A percentile compares a stretch with the other conserved stretches of the same genome.
These are phyloP conservation scores for Syzygium oleosum DNA, from an alignment of 345 rosid species.

Conservation along the genomic window DNA sequence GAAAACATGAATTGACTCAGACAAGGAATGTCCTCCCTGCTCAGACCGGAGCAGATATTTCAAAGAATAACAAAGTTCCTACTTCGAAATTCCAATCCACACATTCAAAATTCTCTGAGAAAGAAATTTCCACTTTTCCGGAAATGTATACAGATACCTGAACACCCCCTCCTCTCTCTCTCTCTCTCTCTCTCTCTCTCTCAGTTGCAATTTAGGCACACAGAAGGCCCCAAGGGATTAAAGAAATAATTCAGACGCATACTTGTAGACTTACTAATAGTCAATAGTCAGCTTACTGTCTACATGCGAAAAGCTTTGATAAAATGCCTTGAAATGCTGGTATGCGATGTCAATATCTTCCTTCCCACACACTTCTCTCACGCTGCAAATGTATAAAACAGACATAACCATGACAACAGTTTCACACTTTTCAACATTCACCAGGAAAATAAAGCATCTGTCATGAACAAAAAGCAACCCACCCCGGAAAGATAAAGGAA, in stretches of 20 bases:
- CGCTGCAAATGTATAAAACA: constrained; percentile 6
- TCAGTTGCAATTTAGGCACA: not conserved
- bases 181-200: not conserved
- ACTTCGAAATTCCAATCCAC: not conserved
- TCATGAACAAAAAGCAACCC: not conserved
- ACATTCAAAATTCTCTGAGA: fast-evolving
- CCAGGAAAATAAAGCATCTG: not conserved
- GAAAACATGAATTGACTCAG: not conserved
- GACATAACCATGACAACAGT: not conserved
- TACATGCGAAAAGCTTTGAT: constrained; percentile 53
- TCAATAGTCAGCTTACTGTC: constrained; percentile 64
- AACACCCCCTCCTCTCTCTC: not conserved
- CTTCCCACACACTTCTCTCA: constrained; percentile 82
- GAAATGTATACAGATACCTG: not conserved
- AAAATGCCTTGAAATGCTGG: constrained; percentile 90
- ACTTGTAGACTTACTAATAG: constrained; percentile 1
- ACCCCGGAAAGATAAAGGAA: not conserved
- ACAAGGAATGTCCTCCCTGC: not conserved
- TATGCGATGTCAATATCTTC: constrained; percentile 79
- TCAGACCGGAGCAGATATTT: not conserved
- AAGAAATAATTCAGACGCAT: not conserved
- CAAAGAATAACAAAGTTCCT: not conserved
- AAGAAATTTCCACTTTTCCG: not conserved
- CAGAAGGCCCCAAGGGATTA: not conserved
- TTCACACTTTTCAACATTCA: not conserved